phyloP scores from a whole-genome alignment of 129 eudicot species.

The Oenanthe sinensis region DNA sequence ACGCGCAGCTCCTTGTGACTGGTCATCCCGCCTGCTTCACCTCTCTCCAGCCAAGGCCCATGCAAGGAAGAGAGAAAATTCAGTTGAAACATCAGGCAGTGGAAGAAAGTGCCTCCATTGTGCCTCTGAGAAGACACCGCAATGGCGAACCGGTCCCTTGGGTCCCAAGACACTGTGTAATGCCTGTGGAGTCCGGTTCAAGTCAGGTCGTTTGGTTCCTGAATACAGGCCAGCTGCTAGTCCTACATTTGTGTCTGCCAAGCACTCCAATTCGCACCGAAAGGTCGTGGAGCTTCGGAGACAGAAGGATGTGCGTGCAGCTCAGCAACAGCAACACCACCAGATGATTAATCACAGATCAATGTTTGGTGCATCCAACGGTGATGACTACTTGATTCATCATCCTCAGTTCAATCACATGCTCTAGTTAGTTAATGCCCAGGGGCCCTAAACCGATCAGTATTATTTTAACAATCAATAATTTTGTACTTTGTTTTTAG shows the following conservation, averaged over 20 bases:
- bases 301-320: conserved; percentile 60
- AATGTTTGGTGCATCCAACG: conserved; percentile 33
- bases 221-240: conserved; percentile 96
- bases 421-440: conserved; percentile 21
- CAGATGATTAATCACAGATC: conserved; percentile 37
- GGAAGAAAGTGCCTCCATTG: conserved; percentile 81
- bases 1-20: conserved; percentile 91
- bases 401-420: conserved; percentile 43
- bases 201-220: conserved; percentile 92
- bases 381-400: conserved; percentile 60
- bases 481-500: background rate
- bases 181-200: conserved; percentile 91
- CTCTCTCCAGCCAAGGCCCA: conserved; percentile 19
- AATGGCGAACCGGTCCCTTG: conserved; percentile 94
- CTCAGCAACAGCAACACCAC: conserved; percentile 38
- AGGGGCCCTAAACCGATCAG: background rate
- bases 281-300: conserved; percentile 92
- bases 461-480: background rate
- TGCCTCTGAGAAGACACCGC: conserved; percentile 92
- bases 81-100: conserved; percentile 32
- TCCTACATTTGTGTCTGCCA: conserved; percentile 74
- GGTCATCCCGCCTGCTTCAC: conserved; percentile 76
- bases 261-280: conserved; percentile 88
- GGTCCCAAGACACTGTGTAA: conserved; percentile 93
- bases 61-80: conserved; percentile 20